Evolutionary conservation across 179 eudicot genomes (phyloP).

Genomic region (Spinacia oleracea): DNA sequence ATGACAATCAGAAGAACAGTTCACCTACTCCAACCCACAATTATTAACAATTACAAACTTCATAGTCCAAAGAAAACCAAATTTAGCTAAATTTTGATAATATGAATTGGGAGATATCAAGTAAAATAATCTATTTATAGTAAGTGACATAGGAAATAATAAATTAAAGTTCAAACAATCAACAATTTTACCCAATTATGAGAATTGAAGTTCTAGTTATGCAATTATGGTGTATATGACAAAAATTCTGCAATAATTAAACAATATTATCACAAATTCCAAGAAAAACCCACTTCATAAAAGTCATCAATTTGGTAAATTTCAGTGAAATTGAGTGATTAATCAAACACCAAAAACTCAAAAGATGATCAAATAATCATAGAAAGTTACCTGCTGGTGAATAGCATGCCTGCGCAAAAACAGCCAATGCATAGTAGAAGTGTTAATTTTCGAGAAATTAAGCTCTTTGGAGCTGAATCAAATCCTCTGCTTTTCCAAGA

Average conservation of each 20-base stretch:
- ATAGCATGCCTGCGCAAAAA: slow-evolving; percentile 91
- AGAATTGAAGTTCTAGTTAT: neutral
- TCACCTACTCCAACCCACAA: neutral
- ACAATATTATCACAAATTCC: slow-evolving; percentile 5
- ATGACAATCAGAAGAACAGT: neutral
- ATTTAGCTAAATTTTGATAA: neutral
- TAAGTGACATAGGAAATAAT: neutral
- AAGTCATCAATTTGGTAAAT: slow-evolving; percentile 1
- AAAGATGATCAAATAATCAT: neutral
- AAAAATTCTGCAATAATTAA: neutral
- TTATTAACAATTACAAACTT: neutral
- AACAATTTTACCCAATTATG: slow-evolving; percentile 1
- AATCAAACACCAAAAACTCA: slow-evolving; percentile 9
- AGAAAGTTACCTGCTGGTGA: slow-evolving; percentile 62
- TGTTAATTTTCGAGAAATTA: slow-evolving; percentile 56
- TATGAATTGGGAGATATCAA: neutral
- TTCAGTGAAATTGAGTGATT: neutral
- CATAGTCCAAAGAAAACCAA: neutral
- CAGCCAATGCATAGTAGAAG: slow-evolving; percentile 80
- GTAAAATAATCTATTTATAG: neutral
- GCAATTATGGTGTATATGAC: slow-evolving; percentile 7
- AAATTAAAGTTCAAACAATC: neutral
- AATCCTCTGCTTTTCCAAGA: slow-evolving; percentile 67
- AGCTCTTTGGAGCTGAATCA: slow-evolving; percentile 49
- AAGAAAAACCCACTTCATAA: neutral